These are phyloP conservation scores for Cordyceps militaris DNA, from an alignment of 2,329 filamentous ascomycete species.

Conservation along the genomic window DNA sequence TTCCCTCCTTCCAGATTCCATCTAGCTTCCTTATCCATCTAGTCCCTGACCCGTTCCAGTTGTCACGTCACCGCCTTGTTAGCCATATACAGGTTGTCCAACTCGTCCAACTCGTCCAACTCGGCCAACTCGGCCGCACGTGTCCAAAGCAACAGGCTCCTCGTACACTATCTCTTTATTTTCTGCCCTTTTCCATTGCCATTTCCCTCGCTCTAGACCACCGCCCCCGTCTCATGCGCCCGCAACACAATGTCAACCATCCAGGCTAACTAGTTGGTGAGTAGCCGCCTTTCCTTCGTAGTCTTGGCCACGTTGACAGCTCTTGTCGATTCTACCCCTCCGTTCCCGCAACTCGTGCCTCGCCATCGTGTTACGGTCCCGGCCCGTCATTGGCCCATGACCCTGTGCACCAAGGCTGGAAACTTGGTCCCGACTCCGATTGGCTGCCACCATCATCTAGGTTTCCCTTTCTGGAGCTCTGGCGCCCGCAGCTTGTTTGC, in stretches of 20 bases:
- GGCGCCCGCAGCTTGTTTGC: neutral
- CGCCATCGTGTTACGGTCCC: conserved; percentile 4
- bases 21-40: neutral
- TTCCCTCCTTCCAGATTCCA: neutral
- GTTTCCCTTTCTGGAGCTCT: neutral
- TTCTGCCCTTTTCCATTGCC: neutral
- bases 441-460: neutral
- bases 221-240: neutral
- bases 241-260: conserved; percentile 1
- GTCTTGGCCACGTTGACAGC: neutral
- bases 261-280: neutral
- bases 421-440: neutral
- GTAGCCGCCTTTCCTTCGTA: neutral
- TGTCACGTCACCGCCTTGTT: conserved; percentile 2
- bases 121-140: conserved; percentile 3
- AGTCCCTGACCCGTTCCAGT: neutral
- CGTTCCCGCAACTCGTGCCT: neutral
- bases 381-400: conserved; percentile 8
- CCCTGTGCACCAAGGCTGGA: neutral
- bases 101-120: conserved; percentile 2
- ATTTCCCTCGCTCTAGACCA: neutral
- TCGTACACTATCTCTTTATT: neutral
- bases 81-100: neutral
- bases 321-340: neutral
- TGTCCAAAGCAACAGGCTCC: neutral